Base-by-base conservation (phyloP, 495 filamentous ascomycete species). In the Pseudomonodictys pantanalensis region DNA sequence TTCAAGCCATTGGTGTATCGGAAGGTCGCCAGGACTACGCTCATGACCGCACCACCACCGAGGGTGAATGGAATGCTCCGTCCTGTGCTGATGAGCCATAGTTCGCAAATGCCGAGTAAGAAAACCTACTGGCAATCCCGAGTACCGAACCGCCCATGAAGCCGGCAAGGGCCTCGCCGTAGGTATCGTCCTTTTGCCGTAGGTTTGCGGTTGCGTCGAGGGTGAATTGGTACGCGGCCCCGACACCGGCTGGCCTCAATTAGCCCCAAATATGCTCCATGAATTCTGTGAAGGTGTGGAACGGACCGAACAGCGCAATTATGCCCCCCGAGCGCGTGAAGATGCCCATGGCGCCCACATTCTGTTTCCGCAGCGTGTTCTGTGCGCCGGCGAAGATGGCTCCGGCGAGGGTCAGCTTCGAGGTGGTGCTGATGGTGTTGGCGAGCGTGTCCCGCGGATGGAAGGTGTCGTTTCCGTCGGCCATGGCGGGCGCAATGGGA, bases 351-450 rank as follows among this genome's bases (percentile, higher is more conserved):
- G 82, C 79, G 43, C 89, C 86, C 50, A 93, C 78, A 71, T 95
- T 95, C 64, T 81, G 80, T 73, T 83, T 90, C 17, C 83, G 78
- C 52, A 97, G 81, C 28, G 91, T 86, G 74, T 95, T 96, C 76
- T 91, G 90, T 48, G 92, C 78, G 26, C 89, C 88, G 4, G 92
- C 85, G 50, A 85, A 68, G 69, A 89, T 77, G 39, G 87, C 72
- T 62, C 93, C 95, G 41, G 81, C 80, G 42, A 76, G 73, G 69
- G 86, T 88, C 50, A 81, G 83, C 56, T 90, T 70, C 58, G 83
- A 58, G 33, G 82, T 85, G 50, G 84, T 81, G 65, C 82, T 83
- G 69, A 89, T 71, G 25, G 86, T 79, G 35, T 78, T 77, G 49
- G 75, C 71, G 59, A 97, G 74, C 58, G 92, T 86, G 83, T 97